Evolutionary conservation across 192 early-diverging fungal species (phyloP).

Genomic region (Coemansia sp.): DNA sequence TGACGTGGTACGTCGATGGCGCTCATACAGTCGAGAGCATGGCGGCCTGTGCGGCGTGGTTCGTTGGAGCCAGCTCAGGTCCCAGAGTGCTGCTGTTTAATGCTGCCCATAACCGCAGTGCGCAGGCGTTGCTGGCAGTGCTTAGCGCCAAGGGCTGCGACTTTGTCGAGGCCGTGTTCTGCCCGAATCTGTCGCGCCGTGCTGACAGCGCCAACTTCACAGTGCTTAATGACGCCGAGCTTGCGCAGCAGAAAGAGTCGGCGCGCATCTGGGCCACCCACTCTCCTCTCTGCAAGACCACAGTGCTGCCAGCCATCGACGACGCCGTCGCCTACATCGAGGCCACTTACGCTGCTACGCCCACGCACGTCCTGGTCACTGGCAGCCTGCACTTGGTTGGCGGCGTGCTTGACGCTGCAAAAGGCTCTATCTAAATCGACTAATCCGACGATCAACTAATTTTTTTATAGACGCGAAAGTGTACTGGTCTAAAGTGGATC

Average conservation of each 20-base stretch:
- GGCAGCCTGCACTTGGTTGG: slow-evolving; percentile 95
- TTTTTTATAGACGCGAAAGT: background rate
- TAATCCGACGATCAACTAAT: background rate
- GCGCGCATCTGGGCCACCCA: slow-evolving; percentile 61
- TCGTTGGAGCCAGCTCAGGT: slow-evolving; percentile 23
- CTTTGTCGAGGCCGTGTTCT: slow-evolving; percentile 78
- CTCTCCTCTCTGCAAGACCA: slow-evolving; percentile 20
- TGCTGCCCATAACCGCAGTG: slow-evolving; percentile 77
- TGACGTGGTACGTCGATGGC: slow-evolving; percentile 87
- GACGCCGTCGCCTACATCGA: slow-evolving; percentile 66
- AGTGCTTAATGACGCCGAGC: slow-evolving; percentile 58
- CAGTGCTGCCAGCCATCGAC: slow-evolving; percentile 63
- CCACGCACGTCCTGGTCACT: slow-evolving; percentile 76
- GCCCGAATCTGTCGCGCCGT: slow-evolving; percentile 68
- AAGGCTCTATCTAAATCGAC: slow-evolving; percentile 30
- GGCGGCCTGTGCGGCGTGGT: slow-evolving; percentile 63
- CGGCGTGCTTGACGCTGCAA: slow-evolving; percentile 66
- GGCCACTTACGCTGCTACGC: slow-evolving; percentile 10
- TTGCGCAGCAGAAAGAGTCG: slow-evolving; percentile 66
- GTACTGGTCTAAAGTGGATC: background rate
- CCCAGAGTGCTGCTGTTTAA: slow-evolving; percentile 82
- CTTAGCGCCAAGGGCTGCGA: slow-evolving; percentile 55
- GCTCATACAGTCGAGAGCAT: slow-evolving; percentile 94
- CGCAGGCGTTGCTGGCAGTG: slow-evolving; percentile 64
- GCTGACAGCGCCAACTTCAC: slow-evolving; percentile 77